These are phyloP conservation scores for Cytospora schulzeri DNA, from an alignment of 2,329 filamentous ascomycete species.

Conservation along the genomic window DNA sequence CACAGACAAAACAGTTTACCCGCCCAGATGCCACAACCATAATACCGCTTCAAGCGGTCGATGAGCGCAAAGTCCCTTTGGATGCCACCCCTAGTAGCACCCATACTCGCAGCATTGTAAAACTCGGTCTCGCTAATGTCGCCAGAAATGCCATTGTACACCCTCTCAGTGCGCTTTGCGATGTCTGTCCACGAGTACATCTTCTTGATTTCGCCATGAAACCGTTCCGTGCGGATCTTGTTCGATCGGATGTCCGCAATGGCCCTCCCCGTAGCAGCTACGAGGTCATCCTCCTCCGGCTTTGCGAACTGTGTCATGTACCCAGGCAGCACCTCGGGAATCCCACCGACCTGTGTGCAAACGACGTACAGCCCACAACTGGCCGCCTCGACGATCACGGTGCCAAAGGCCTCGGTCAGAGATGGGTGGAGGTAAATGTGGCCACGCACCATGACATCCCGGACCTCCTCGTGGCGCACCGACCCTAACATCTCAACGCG, in stretches of 20 bases:
- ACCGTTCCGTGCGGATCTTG: slow-evolving; percentile 86
- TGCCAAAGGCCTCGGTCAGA: slow-evolving; percentile 95
- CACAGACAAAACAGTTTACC: slow-evolving; percentile 96
- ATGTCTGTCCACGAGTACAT: slow-evolving; percentile 99
- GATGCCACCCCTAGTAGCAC: slow-evolving; percentile 70
- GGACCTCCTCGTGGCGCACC: slow-evolving; percentile 92
- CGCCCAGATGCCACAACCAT: slow-evolving; percentile 97
- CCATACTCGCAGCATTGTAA: slow-evolving; percentile 71
- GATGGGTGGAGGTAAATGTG: slow-evolving; percentile 97
- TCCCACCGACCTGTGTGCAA: slow-evolving; percentile 93
- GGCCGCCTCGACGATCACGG: slow-evolving; percentile 95
- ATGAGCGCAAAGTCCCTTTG: slow-evolving; percentile 85
- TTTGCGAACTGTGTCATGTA: slow-evolving; percentile 99
- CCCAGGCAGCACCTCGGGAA: slow-evolving; percentile 90
- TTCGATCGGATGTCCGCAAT: slow-evolving; percentile 85
- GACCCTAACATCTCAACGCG: slow-evolving; percentile 90
- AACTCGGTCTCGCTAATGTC: slow-evolving; percentile 85
- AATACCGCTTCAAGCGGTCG: slow-evolving; percentile 92
- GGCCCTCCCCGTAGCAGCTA: slow-evolving; percentile 83
- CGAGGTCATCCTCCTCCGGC: slow-evolving; percentile 93
- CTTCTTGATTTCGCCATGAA: slow-evolving; percentile 94
- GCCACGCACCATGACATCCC: slow-evolving; percentile 94
- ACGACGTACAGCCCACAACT: slow-evolving; percentile 96
- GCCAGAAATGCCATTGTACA: slow-evolving; percentile 91
- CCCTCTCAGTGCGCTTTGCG: slow-evolving; percentile 86